phyloP scores from a whole-genome alignment of 2,329 filamentous ascomycete species.

The Xylariaceae sp. region DNA sequence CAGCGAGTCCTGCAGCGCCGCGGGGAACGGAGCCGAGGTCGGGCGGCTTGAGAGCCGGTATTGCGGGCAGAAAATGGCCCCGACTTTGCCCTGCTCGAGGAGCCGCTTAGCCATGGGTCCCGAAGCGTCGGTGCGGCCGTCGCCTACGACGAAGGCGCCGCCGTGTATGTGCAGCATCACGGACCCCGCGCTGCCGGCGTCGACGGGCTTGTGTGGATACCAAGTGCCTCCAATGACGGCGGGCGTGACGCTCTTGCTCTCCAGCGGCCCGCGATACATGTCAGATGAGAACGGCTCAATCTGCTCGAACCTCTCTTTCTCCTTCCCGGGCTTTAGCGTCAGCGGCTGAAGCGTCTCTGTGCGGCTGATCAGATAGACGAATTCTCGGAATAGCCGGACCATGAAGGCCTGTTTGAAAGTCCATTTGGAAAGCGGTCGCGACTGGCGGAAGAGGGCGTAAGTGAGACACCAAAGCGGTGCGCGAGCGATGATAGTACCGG shows the following conservation, averaged over 20 bases:
- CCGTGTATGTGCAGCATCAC: constrained; percentile 39
- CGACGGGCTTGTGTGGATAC: constrained; percentile 30
- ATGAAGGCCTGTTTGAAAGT: constrained; percentile 29
- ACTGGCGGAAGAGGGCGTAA: constrained; percentile 23
- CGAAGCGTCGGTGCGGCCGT: constrained; percentile 25
- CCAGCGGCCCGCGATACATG: constrained; percentile 34
- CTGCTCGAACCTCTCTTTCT: constrained; percentile 28
- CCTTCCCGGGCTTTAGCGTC: constrained; percentile 29
- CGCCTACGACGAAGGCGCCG: constrained; percentile 34
- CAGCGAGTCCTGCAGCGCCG: constrained; percentile 55
- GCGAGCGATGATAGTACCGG: constrained; percentile 22
- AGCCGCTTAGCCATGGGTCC: constrained; percentile 35
- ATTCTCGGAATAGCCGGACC: constrained; percentile 9
- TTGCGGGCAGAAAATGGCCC: constrained; percentile 50
- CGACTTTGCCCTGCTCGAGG: constrained; percentile 44
- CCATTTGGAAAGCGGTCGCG: constrained; percentile 30
- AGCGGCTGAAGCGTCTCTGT: constrained; percentile 24
- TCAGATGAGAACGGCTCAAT: constrained; percentile 27
- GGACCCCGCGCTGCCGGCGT: constrained; percentile 4
- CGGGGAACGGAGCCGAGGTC: constrained; percentile 52
- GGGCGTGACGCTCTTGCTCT: constrained; percentile 26
- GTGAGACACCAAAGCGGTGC: constrained; percentile 30
- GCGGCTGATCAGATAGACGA: constrained; percentile 12
- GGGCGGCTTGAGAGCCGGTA: constrained; percentile 53
- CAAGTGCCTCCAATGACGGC: constrained; percentile 40